Evolutionary conservation across 805 yeast genomes (phyloP), one percentile per base, ranked within the genome.

Genomic region (Ogataea kodamae): DNA sequence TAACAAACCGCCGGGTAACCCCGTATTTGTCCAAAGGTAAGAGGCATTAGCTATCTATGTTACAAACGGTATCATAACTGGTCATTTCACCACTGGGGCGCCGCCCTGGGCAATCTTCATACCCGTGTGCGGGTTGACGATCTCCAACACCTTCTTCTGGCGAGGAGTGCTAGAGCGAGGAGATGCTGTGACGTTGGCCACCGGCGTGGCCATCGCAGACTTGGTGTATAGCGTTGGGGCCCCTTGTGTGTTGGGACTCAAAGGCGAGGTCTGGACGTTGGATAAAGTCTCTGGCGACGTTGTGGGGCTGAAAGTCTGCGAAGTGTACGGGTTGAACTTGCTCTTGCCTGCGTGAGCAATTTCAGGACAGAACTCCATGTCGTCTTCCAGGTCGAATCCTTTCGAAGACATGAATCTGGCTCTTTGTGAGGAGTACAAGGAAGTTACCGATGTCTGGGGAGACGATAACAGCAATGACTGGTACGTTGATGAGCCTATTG

Each of bases 291-390:
- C 60, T 37, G 69, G 70, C 10, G 67, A 63, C 7, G 56, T 56
- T 17, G 26, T 37, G 7, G 86, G 85, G 20, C 77, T 72, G 49
- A 78, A 78, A 15, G 77, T 69, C 27, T 73, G 61, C 2, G 84
- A 77, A 3, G 83, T 77, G 52, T 78, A 78, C 5, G 86, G 85
- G 52, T 79, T 78, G 60, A 78, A 79, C 54, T 70, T 76, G 49
- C 69, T 35, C 12, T 26, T 33, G 3, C 33, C 25, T 9, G 41
- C 15, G 11, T 33, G 22, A 11, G 36, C 20, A 22, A 72, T 74
- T 28, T 74, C 81, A 2, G 83, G 83, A 46, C 83, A 76, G 43
- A 76, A 76, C 52, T 76, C 81, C 47, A 76, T 51, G 52, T 76
- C 83, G 49, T 76, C 83, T 48, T 76, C 82, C 6, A 68, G 46